Evolutionary conservation across 1,139 yeast genomes (phyloP), one percentile per base, ranked within the genome.

Genomic region (Geotrichum macrosporum): DNA sequence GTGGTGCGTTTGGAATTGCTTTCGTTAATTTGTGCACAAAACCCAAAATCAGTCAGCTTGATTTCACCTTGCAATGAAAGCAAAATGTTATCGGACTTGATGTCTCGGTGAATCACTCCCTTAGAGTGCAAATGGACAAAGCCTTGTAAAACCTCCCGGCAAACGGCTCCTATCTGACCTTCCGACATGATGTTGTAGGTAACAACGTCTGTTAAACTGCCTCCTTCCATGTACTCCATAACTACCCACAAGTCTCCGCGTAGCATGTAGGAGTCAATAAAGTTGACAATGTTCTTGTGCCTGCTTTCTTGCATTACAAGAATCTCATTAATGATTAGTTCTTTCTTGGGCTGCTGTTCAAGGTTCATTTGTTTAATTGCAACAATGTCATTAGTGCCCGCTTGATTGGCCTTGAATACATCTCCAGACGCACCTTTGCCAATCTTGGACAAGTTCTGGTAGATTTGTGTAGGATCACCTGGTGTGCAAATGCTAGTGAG

Each of bases 391-490:
- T 78, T 73, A 9, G 76, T 73, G 16, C 76, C 76, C 19, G 67
- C 67, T 57, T 83, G 88, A 60, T 81, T 81, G 0, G 97, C 97
- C 33, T 94, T 86, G 63, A 82, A 92, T 41, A 92, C 98, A 45
- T 97, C 97, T 50, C 98, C 98, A 34, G 94, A 82, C 0, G 98
- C 98, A 61, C 98, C 98, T 68, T 92, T 97, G 5, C 98, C 98
- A 61, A 92, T 84, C 69, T 92, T 89, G 18, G 76, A 72, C 52
- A 89, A 71, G 60, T 81, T 81, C 41, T 74, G 71, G 65, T 87
- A 94, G 43, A 76, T 66, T 47, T 72, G 72, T 31, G 81, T 78
- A n/a, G 99, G 98, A 65, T 94, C 94, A 2, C 92, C 94, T 33
- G 78, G 81, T 2, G 87, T 76, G 60, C 97, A 92, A 41, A 92